Evolutionary conservation across 106 monocot genomes (phyloP).

Genomic region (Triglochin maritima): DNA sequence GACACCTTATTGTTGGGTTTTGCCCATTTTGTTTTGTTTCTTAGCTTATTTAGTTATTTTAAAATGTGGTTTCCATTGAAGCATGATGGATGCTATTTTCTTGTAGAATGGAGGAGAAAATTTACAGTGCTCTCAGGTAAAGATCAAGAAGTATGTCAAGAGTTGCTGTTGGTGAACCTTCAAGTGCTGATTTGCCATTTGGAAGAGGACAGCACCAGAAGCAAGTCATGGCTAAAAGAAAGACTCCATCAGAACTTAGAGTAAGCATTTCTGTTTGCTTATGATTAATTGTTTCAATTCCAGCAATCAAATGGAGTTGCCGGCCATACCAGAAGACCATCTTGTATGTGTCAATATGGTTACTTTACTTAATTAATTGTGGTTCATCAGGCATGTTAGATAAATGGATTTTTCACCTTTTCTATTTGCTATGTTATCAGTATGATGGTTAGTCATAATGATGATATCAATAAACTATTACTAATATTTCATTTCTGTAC

Average conservation of each 20-base stretch:
- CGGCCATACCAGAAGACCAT: not conserved
- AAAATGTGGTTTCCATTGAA: too few species aligned
- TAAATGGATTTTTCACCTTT: not conserved
- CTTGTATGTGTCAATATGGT: not conserved
- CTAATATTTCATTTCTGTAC: too few species aligned
- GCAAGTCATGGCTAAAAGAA: not conserved
- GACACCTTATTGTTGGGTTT: too few species aligned
- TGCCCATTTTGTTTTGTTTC: too few species aligned
- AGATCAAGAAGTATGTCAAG: not conserved
- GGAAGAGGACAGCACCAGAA: not conserved
- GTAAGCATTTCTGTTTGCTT: not conserved
- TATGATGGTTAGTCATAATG: not conserved
- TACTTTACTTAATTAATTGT: not conserved
- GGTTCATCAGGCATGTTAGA: not conserved
- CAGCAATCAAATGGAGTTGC: not conserved
- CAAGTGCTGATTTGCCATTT: not conserved
- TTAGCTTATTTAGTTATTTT: too few species aligned
- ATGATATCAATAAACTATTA: too few species aligned
- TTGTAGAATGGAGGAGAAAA: not conserved
- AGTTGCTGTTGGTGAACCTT: slow-evolving; percentile 1
- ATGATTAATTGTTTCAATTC: not conserved
- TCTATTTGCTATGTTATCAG: slow-evolving; percentile 1
- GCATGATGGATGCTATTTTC: too few species aligned
- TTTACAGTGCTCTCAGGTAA: not conserved
- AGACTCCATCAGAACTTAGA: slow-evolving; percentile 3